Percentiles rank a stretch among this genome's conserved stretches.
These are phyloP conservation scores for Aureobasidium sp. DNA, from an alignment of 2,329 filamentous ascomycete genomes.

Conservation along the genomic window DNA sequence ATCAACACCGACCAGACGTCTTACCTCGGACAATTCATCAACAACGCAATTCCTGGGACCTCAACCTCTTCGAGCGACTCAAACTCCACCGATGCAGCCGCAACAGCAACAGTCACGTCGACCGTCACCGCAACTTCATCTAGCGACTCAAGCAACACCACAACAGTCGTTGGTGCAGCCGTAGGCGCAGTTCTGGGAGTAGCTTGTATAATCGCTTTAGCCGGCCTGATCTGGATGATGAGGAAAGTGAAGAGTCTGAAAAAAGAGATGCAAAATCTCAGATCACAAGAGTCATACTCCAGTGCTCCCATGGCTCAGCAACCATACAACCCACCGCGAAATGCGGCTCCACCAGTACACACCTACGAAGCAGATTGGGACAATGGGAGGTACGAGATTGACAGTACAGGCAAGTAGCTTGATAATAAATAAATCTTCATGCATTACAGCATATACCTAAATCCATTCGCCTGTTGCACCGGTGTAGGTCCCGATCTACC, in stretches of 20 bases:
- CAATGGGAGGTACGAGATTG: neutral
- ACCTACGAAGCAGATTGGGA: slow-evolving; percentile 1
- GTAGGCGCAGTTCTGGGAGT: slow-evolving; percentile 3
- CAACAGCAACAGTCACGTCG: neutral
- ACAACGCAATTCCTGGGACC: neutral
- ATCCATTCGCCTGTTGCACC: neutral
- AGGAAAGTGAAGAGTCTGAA: slow-evolving; percentile 1
- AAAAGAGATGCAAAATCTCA: neutral
- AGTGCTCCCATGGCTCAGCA: neutral
- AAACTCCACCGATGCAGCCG: neutral
- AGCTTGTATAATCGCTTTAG: slow-evolving; percentile 2
- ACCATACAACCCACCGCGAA: neutral
- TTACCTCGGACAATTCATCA: neutral
- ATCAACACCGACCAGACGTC: neutral
- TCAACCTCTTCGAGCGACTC: neutral
- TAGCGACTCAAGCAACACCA: neutral
- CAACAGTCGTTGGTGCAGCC: slow-evolving; percentile 3
- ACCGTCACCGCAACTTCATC: slow-evolving; percentile 3
- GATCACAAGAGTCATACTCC: neutral
- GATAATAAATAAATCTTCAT: neutral
- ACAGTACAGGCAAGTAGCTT: neutral
- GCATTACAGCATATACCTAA: neutral
- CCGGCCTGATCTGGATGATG: slow-evolving; percentile 6
- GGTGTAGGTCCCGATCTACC: neutral
- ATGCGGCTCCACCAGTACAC: neutral